Evolutionary conservation across 345 rosid genomes (phyloP).

Genomic region (Salix caprea): DNA sequence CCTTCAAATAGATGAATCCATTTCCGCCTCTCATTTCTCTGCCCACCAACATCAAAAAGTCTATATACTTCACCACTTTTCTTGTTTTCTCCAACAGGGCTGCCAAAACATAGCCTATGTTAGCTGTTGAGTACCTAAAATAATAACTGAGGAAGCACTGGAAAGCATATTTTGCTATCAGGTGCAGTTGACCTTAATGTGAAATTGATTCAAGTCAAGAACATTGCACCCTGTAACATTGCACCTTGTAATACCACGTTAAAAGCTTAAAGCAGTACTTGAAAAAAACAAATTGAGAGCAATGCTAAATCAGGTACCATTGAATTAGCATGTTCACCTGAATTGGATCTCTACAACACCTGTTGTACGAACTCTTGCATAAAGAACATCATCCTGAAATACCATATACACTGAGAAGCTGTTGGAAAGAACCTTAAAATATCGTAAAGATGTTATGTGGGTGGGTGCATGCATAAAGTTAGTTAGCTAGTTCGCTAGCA

Average conservation of each 20-base stretch:
- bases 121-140: neutral
- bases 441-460: neutral
- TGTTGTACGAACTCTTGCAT: constrained; percentile 95
- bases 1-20: constrained; percentile 99
- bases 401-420: constrained; percentile 3
- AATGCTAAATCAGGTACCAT: neutral
- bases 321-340: constrained; percentile 51
- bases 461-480: neutral
- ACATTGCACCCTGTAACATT: neutral
- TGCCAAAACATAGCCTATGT: constrained; percentile 34
- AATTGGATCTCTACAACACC: constrained; percentile 98
- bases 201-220: neutral
- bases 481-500: neutral
- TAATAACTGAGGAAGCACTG: neutral
- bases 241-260: neutral
- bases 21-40: constrained; percentile 96
- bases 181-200: neutral
- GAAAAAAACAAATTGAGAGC: neutral
- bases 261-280: neutral
- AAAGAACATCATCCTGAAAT: constrained; percentile 85
- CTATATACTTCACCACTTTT: constrained; percentile 98
- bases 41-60: constrained; percentile 98
- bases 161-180: neutral
- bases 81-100: constrained; percentile 94
- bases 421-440: constrained; percentile 4